Evolutionary conservation across 2,329 filamentous ascomycete species (phyloP), one percentile per base, ranked within the genome.

Genomic region (Thermothelomyces thermophilus): DNA sequence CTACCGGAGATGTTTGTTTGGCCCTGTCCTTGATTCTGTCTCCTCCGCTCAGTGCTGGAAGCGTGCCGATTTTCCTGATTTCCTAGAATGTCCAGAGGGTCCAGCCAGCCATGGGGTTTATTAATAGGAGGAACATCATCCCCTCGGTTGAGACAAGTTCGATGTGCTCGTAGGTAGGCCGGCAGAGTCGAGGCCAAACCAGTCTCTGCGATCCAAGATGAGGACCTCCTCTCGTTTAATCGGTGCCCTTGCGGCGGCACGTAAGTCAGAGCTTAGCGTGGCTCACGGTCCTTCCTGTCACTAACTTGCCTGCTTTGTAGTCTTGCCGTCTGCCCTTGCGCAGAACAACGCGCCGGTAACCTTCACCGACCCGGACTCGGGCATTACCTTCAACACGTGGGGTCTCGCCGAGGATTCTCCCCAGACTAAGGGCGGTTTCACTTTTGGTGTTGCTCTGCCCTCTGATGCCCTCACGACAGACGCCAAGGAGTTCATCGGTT

Each of bases 381-480:
- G 74, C 19, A 78, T 79, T 56, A 65, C 63, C 39, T 78, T 79
- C 62, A 73, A 74, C 58, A 73, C 74, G 35, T 76, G 73, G 64
- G 65, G 63, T 5, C 67, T 74, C 20, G 48, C 61, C 28, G 44
- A 57, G 34, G 64, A 45, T 2, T 31, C 28, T 2, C 11, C 64
- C 5, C 63, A 69, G 8, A 69, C 69, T 14, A 59, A 63, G 42
- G 74, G 73, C 33, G 71, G 73, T 22, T 68, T 74, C 45, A 73
- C 70, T 36, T 74, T 73, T 48, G 76, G 76, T 63, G 58, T 79
- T 49, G 74, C 74, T 10, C 64, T 79, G 10, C 76, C 75, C 13
- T 59, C 62, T 5, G 57, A 69, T 59, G 73, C 69, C 2, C 58
- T 72, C 43, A 68, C 66, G 0, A 68, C 58, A 10, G 70, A 73